Percentiles rank a stretch among this genome's conserved stretches.
Evolutionary conservation across 805 yeast genomes (phyloP).

Genomic region (Starmerella apis): DNA sequence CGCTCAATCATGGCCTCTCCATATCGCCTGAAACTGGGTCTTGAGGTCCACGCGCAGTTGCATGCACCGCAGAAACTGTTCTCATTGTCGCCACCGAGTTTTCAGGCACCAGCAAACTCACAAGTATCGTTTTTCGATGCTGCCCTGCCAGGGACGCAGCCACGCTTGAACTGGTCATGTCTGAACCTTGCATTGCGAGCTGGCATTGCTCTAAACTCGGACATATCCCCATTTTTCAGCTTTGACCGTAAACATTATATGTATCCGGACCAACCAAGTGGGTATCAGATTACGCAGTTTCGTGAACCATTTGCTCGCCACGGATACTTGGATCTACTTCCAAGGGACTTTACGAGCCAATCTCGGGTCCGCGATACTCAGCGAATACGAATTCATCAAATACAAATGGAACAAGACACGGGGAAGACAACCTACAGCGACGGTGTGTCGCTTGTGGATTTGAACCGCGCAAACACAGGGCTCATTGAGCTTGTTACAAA

Average conservation of each 20-base stretch:
- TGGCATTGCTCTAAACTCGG: conserved; percentile 56
- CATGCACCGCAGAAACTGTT: conserved; percentile 66
- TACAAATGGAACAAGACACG: conserved; percentile 92
- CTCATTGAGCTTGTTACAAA: conserved; percentile 82
- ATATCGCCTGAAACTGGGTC: conserved; percentile 59
- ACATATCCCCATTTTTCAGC: conserved; percentile 45
- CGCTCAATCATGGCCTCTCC: not conserved
- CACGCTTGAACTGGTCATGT: conserved; percentile 65
- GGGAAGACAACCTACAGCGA: conserved; percentile 60
- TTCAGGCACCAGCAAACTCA: conserved; percentile 50
- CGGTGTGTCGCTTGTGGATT: conserved; percentile 47
- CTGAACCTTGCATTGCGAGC: conserved; percentile 59
- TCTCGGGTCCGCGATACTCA: not conserved
- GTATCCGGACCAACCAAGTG: conserved; percentile 92
- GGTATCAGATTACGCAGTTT: conserved; percentile 91
- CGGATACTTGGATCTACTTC: conserved; percentile 46
- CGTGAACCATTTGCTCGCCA: conserved; percentile 64
- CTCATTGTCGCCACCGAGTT: conserved; percentile 37
- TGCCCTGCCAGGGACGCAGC: conserved; percentile 89
- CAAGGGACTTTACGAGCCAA: conserved; percentile 39
- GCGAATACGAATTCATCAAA: conserved; percentile 48
- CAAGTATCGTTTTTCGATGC: conserved; percentile 69
- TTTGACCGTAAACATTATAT: conserved; percentile 95
- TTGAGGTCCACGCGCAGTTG: conserved; percentile 89
- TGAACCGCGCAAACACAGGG: conserved; percentile 77